Percentiles rank a stretch among this genome's conserved stretches.
Evolutionary conservation across 345 rosid species (phyloP).

Genomic region (Euclidium syriacum): DNA sequence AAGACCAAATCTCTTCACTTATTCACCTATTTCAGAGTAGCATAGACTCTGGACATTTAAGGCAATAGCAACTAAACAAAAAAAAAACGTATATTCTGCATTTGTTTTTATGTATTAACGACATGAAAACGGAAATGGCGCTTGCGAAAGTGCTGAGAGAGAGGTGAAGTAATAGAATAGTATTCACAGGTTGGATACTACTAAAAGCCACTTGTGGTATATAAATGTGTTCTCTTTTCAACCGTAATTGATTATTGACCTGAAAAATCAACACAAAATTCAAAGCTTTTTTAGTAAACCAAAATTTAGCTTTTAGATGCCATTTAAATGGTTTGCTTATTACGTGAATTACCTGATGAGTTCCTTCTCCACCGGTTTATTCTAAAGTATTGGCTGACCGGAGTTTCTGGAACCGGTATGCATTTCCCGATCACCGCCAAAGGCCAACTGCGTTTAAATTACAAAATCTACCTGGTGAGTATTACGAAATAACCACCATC

Average conservation of each 20-base stretch:
- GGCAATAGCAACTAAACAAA: background rate
- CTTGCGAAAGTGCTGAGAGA: background rate
- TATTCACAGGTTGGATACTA: constrained; percentile 22
- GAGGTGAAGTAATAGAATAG: background rate
- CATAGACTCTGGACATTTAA: background rate
- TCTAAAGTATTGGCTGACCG: constrained; percentile 30
- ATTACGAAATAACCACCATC: background rate
- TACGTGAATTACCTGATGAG: constrained; percentile 16
- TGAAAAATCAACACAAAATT: constrained; percentile 8
- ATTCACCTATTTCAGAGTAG: too few relatives aligned
- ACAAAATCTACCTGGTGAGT: background rate
- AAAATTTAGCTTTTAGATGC: background rate
- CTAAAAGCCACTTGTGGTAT: constrained; percentile 1
- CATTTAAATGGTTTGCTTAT: background rate
- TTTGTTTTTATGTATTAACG: background rate
- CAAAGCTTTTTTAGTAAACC: background rate
- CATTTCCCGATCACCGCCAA: constrained; percentile 69
- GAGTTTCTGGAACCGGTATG: constrained; percentile 69
- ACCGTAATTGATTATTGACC: constrained; percentile 11
- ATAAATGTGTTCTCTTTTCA: constrained; percentile 12
- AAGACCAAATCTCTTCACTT: too few relatives aligned
- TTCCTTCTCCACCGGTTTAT: constrained; percentile 35
- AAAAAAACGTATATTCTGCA: background rate
- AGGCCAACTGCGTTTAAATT: constrained; percentile 66
- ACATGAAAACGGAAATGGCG: background rate